These are phyloP conservation scores for Fusarium caatingaense DNA, from an alignment of 2,329 filamentous ascomycete species.

Conservation along the genomic window DNA sequence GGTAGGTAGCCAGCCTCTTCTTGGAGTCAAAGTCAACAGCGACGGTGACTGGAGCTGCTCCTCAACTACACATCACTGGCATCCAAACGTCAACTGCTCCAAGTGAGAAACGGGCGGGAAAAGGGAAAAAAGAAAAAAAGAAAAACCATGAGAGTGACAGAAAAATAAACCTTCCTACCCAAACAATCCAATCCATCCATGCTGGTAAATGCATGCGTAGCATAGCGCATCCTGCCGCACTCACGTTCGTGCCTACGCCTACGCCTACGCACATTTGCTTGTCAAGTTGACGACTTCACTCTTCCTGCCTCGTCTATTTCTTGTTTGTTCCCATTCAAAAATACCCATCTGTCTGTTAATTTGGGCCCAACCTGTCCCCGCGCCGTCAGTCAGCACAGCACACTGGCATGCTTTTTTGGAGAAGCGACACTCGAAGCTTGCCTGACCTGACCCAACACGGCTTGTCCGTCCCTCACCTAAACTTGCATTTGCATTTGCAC, in stretches of 20 bases:
- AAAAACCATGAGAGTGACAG: neutral
- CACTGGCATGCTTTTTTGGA: conserved; percentile 5
- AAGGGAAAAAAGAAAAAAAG: neutral
- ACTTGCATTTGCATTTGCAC: conserved; percentile 20
- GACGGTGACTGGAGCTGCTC: conserved; percentile 24
- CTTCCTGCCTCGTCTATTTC: conserved; percentile 23
- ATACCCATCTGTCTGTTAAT: neutral
- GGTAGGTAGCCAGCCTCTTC: conserved; percentile 29
- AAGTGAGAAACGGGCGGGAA: conserved; percentile 28
- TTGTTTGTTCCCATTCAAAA: conserved; percentile 17
- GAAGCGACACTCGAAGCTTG: conserved; percentile 15
- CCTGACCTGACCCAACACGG: conserved; percentile 30
- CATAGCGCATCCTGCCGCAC: conserved; percentile 43
- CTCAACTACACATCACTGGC: conserved; percentile 44
- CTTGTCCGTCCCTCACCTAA: conserved; percentile 28
- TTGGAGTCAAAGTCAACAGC: conserved; percentile 5
- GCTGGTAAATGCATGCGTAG: conserved; percentile 47
- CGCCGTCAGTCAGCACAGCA: conserved; percentile 26
- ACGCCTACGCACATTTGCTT: conserved; percentile 15
- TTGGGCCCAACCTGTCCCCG: conserved; percentile 15
- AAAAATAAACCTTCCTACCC: conserved; percentile 21
- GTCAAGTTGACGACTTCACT: conserved; percentile 18
- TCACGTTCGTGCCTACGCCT: conserved; percentile 18
- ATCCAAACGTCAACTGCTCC: conserved; percentile 36
- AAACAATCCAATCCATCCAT: conserved; percentile 39